These are phyloP conservation scores for Geranomyces michiganensis DNA, from an alignment of 192 early-diverging fungal genomes.

Conservation along the genomic window DNA sequence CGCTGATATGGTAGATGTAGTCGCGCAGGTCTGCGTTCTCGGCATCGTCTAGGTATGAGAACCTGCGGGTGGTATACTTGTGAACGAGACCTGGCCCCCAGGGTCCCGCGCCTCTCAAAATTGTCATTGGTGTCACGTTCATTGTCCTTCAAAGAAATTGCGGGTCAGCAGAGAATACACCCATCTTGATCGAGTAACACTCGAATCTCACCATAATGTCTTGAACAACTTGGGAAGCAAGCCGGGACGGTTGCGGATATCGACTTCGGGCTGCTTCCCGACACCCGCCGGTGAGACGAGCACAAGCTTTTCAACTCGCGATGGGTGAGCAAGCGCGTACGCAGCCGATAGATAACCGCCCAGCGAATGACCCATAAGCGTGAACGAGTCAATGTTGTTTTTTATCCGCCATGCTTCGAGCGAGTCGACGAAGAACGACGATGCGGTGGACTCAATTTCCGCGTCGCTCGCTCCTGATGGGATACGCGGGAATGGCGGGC, in stretches of 20 bases:
- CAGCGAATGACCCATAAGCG: constrained; percentile 80
- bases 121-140: constrained; percentile 77
- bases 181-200: too few relatives aligned
- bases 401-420: constrained; percentile 85
- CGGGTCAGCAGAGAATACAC: not conserved
- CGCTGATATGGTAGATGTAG: constrained; percentile 81
- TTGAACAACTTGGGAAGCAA: constrained; percentile 14
- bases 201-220: not conserved
- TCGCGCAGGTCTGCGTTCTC: constrained; percentile 72
- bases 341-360: constrained; percentile 85
- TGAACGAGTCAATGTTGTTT: constrained; percentile 81
- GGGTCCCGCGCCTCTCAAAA: constrained; percentile 78
- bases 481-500: constrained; percentile 65
- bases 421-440: constrained; percentile 87
- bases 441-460: constrained; percentile 50
- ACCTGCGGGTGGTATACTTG: constrained; percentile 58
- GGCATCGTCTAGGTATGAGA: constrained; percentile 65
- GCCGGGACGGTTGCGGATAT: constrained; percentile 8
- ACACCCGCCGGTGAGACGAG: constrained; percentile 74
- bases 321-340: constrained; percentile 87
- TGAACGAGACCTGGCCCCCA: constrained; percentile 66
- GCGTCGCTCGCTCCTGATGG: constrained; percentile 47
- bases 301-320: constrained; percentile 83
- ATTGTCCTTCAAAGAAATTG: constrained; percentile 23
- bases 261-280: constrained; percentile 15